Evolutionary conservation across 805 yeast species (phyloP), one percentile per base, ranked within the genome.

Genomic region (Yarrowia sp.): DNA sequence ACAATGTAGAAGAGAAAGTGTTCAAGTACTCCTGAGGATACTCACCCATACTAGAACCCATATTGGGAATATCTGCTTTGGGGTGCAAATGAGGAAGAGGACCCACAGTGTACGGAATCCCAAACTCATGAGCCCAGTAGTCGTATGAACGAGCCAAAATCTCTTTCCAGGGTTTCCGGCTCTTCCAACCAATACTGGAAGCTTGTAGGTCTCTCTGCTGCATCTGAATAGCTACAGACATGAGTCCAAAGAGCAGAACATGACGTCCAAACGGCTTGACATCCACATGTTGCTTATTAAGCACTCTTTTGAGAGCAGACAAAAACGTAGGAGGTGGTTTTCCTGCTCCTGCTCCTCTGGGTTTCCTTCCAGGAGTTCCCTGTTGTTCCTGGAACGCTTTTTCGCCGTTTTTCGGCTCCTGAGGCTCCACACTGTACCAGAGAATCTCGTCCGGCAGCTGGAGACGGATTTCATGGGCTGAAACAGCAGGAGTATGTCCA

Each of bases 191-290:
- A 74, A 79, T 75, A 75, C 78, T 50, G 76, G 80, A 76, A 31
- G 83, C 79, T 71, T 87, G 92, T 45, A 86, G 73, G 69, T 87
- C 91, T 10, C 87, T 77, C 71, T 88, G 91, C 71, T 86, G 91
- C 80, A 88, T 84, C 73, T 87, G 91, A 67, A 82, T 84, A 81
- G 87, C 81, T 4, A 88, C 80, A 1, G 91, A 84, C 55, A 86
- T 76, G 51, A 88, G 72, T 0, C 95, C 95, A 8, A 89, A 85
- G 45, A 89, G 75, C 38, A 88, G 73, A 8, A 89, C 84, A 68
- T 85, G 84, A 65, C 86, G 84, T 5, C 92, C 89, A 72, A 90
- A 87, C 2, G 85, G 75, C 65, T 82, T 81, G 1, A 82, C 79
- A 55, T 74, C 74, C 5, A 78, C 77, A n/a, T 79, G 78, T 43